Conservation (phyloP, 2,329 filamentous ascomycete genomes). For the Cladophialophora carrionii region DNA sequence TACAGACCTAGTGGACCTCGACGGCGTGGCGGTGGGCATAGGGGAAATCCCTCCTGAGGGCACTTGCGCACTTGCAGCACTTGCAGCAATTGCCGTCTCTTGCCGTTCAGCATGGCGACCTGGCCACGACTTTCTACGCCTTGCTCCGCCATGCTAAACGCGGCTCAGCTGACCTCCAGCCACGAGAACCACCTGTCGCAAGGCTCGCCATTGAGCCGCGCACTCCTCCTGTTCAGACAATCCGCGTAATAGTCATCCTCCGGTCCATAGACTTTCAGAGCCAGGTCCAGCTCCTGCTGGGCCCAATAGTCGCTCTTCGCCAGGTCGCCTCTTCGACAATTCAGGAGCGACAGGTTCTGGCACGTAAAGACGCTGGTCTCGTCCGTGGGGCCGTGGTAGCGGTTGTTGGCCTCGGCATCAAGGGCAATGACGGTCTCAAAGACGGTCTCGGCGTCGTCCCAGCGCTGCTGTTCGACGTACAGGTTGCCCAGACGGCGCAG, state of each 20-base stretch:
- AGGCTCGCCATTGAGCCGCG: neutral
- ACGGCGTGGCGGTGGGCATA: too few relatives aligned
- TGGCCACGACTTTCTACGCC: too few relatives aligned
- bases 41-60: too few relatives aligned
- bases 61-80: too few relatives aligned
- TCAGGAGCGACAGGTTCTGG: slow-evolving; percentile 15
- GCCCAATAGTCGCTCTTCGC: slow-evolving; percentile 11
- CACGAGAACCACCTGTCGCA: slow-evolving; percentile 14
- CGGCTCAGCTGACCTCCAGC: slow-evolving; percentile 8
- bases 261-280: slow-evolving; percentile 7
- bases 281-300: slow-evolving; percentile 6
- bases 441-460: slow-evolving; percentile 9
- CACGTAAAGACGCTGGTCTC: slow-evolving; percentile 16
- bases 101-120: too few relatives aligned
- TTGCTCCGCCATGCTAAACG: too few relatives aligned
- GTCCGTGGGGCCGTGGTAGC: neutral
- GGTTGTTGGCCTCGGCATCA: slow-evolving; percentile 6
- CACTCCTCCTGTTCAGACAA: neutral
- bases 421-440: slow-evolving; percentile 8
- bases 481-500: slow-evolving; percentile 15
- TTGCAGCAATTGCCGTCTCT: too few relatives aligned
- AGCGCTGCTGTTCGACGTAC: slow-evolving; percentile 9
- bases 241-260: slow-evolving; percentile 10
- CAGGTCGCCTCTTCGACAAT: slow-evolving; percentile 2
- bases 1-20: too few relatives aligned